Evolutionary conservation across 2,329 filamentous ascomycete genomes (phyloP), one percentile per base, ranked within the genome.

Genomic region (Alternaria sp.): DNA sequence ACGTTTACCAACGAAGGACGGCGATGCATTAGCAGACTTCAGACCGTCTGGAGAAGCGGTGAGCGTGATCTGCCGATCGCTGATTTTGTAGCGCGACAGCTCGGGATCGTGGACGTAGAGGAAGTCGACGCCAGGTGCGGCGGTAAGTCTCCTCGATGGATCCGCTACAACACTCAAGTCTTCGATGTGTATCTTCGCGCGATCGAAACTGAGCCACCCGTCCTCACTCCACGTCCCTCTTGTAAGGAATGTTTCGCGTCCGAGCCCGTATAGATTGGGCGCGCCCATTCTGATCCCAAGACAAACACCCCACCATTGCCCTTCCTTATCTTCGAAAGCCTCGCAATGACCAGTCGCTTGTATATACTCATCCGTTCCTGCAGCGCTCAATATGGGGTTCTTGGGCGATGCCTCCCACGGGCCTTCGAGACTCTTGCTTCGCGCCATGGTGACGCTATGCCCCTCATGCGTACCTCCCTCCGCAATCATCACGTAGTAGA

Each of bases 401-500:
- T 43, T 40, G 1, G 66, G 64, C 28, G 54, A 62, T 5, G 57
- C 13, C 7, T 70, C 66, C 40, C 66, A 67, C 4, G 66, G 66
- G 10, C 66, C 66, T 12, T 52, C 57, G 1, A 68, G 62, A 40
- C 28, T 59, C 26, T 54, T 52, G 23, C 66, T 67, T 5, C 68
- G 57, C 17, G 68, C 66, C 43, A 69, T 69, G 12, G 60, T 64
- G 13, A 65, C 52, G 17, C 50, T 57, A 9, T 67, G 66, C 19
- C 56, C 57, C 54, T 65, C 55, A 46, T 62, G 64, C 15, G 64
- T 68, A 25, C 65, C 70, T 19, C 77, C 79, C 65, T 80, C 75
- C 0, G 77, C 76, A 32, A 78, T 69, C 57, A 80, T 54, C 1
- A 80, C 65, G 47, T 79, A 80, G 54, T 77, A 79, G 12, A 69